Base-by-base conservation (phyloP, 2,329 filamentous ascomycete species). In the Colletotrichum liriopes region DNA sequence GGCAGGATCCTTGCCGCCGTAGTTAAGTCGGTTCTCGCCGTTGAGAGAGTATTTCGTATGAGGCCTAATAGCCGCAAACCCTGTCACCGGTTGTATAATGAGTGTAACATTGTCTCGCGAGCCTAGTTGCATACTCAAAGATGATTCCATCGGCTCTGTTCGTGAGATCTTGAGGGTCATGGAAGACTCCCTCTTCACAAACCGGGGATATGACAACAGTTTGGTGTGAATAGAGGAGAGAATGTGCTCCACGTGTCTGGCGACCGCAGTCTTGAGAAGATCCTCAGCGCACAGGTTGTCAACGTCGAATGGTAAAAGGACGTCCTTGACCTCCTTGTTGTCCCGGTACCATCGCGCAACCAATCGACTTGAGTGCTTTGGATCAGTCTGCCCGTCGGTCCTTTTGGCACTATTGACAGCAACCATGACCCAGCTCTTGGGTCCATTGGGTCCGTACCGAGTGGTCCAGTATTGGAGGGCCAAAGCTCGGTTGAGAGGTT, bases 371-470 rank as follows among this genome's bases (percentile, higher is more conserved):
- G 88, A 83, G 2, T 82, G 76, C 70, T 84, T 86, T 5, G 83
- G 78, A 62, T 86, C 83, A 1, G 80, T 73, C 16, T 80, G 77
- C 16, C 77, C 81, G 12, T 82, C 82, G 52, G 81, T 79, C 69
- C 85, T 87, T 65, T 84, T 86, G 41, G 92, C 92, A 78, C 92
- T 95, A 71, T 91, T 88, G 45, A 98, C 89, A 12, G 95, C 95
- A 62, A 99, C 86, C 75, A 98, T 92, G 59, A 99, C 86, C 96
- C 96, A 99, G 80, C 92, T 97, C 84, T 97, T 98, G 20, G 89
- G 86, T 0, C 90, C 90, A 51, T 84, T 84, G 39, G 82, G 79
- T 29, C 81, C 78, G 68, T 88, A 87, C 76, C 91, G 90, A 62
- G 89, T 88, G 20, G 89, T 86, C 96, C 96, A 99, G 82, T 99